Evolutionary conservation across 768 basidiomycete genomes (phyloP), one percentile per base, ranked within the genome.

Genomic region (Xanthoconium purpureum): DNA sequence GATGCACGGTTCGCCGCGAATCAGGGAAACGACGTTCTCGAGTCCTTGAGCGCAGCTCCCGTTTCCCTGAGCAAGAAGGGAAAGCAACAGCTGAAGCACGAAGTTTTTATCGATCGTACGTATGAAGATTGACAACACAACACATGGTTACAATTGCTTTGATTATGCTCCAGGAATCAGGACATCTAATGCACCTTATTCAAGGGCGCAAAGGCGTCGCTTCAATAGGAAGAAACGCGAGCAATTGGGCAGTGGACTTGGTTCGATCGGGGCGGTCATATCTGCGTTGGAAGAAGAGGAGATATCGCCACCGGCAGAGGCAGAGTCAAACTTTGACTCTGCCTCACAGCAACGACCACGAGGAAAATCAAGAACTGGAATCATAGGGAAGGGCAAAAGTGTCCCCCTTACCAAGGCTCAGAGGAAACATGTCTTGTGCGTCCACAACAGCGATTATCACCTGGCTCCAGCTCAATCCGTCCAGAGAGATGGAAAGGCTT

Each of bases 131-230:
- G 29, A n/a, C n/a, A n/a, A n/a, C n/a, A 36, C 18, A 29, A 50
- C 15, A 12, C n/a, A 3, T 20, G 52, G 47, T 28, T n/a, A n/a
- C 5, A 14, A 33, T 12, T 48, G 28, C 35, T 52, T 39, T 46
- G 52, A 62, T 46, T 36, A 0, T 33, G 18, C 28, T 35, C 36
- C 55, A 84, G 83, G 75, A 8, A 70, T 91, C 44, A 81, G 79
- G 55, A 70, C 75, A 5, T 74, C 77, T 7, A 73, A 70, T 38
- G 72, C 77, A 1, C 83, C 83, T 18, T 84, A 87, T 65, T 91
- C 89, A 0, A 91, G 85, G 70, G 86, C 84, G 18, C 89, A 91
- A 65, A 75, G 72, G 43, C 81, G 88, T 24, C 83, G 89, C 32
- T 63, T 86, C 65, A 90, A 89, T 66, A 83, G 83, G 62, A 89